phyloP scores from a whole-genome alignment of 2,329 filamentous ascomycete genomes.

The Sporothrix phasma region DNA sequence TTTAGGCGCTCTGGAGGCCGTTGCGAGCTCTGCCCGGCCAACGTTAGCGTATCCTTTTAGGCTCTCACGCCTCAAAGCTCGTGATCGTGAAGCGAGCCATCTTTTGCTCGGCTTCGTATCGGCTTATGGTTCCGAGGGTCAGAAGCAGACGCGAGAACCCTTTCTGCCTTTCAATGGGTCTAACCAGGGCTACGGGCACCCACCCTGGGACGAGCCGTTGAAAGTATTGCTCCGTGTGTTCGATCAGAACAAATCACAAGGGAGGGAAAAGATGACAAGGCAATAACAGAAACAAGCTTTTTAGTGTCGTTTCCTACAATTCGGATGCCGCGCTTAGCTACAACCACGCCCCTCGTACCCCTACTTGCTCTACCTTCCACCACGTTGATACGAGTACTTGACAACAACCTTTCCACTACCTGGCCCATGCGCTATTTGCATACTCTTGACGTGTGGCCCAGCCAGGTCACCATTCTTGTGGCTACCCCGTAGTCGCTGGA shows the following conservation, averaged over 20 bases:
- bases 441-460: neutral
- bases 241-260: neutral
- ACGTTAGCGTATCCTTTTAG: too few relatives aligned
- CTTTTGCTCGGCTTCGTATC: too few relatives aligned
- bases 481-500: slow-evolving; percentile 1
- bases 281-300: slow-evolving; percentile 3
- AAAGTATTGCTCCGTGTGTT: too few relatives aligned
- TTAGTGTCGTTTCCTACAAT: slow-evolving; percentile 5
- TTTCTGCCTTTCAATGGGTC: too few relatives aligned
- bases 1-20: too few relatives aligned
- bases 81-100: too few relatives aligned
- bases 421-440: neutral
- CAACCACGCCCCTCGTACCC: neutral
- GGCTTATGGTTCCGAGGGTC: too few relatives aligned
- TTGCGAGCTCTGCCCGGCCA: too few relatives aligned
- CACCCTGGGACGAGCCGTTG: neutral
- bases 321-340: neutral
- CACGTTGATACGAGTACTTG: too few relatives aligned
- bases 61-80: too few relatives aligned
- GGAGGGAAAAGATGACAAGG: neutral
- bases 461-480: neutral
- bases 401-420: slow-evolving; percentile 10
- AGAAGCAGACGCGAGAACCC: too few relatives aligned
- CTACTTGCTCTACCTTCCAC: slow-evolving; percentile 6
- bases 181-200: neutral